Evolutionary conservation across 2,329 filamentous ascomycete genomes (phyloP), one percentile per base, ranked within the genome.

Genomic region (Acrodontium crateriforme): DNA sequence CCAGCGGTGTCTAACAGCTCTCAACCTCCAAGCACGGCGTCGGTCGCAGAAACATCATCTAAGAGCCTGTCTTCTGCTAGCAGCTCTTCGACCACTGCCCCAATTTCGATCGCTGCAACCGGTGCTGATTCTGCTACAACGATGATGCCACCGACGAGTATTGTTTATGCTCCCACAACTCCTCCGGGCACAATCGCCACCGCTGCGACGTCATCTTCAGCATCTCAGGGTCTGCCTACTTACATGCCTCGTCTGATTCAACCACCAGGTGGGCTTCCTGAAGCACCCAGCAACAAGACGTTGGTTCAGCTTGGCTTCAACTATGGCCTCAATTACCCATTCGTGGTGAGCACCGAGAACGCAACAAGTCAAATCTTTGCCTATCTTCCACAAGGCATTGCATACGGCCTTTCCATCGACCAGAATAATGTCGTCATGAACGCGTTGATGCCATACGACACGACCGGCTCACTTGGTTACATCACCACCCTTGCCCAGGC

Each of bases 301-400:
- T 56, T 80, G 42, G 76, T 93, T 41, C 83, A 93, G 50, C 67
- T 95, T 37, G 89, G 80, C 18, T 94, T 95, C 66, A 62, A 71
- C 28, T 78, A 74, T 47, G 69, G 71, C 2, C 67, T 92, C 42
- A 87, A 91, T 59, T 98, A 89, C 54, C 60, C 69, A 6, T 93
- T 91, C 49, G 79, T 95, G 16, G 74, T 78, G 8, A 62, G 61
- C 13, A 73, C 78, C 37, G 64, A 72, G 9, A 65, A 76, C 38
- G 79, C 84, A 11, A 78, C 82, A 4, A 72, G 72, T 20, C 87
- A 95, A 55, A 81, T 98, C 46, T 92, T 94, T 60, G 59, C 70
- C 29, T 79, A 71, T 39, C 62, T 94, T 3, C 84, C 84, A 0
- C 44, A 63, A 28, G 82, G 80, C 39, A 64, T 93, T 27, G 60